These are phyloP conservation scores for Neurospora crassa DNA, from an alignment of 2,329 filamentous ascomycete genomes.

Conservation along the genomic window DNA sequence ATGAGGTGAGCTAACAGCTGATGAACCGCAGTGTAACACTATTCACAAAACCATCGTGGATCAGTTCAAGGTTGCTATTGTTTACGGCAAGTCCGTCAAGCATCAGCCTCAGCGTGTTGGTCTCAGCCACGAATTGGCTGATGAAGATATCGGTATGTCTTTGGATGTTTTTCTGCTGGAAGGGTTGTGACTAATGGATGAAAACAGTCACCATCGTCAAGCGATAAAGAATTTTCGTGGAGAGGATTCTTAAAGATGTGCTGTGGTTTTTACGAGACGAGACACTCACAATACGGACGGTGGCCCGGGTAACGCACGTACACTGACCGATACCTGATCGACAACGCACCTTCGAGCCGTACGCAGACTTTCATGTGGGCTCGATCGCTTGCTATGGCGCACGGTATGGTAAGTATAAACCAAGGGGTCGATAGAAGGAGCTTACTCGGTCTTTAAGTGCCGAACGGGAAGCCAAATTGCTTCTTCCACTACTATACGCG, in stretches of 20 bases:
- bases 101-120: conserved; percentile 97
- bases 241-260: neutral
- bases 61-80: conserved; percentile 89
- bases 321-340: neutral
- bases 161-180: neutral
- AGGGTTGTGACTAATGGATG: neutral
- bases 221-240: conserved; percentile 32
- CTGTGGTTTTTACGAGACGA: neutral
- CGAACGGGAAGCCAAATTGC: neutral
- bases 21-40: conserved; percentile 68
- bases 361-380: neutral
- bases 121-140: conserved; percentile 78
- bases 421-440: neutral
- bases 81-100: conserved; percentile 97
- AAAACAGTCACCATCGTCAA: conserved; percentile 56
- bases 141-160: conserved; percentile 88
- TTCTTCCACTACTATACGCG: neutral
- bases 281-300: neutral
- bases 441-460: neutral
- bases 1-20: conserved; percentile 24
- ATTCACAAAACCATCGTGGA: conserved; percentile 96
- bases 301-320: neutral
- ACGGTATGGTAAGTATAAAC: neutral
- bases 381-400: neutral
- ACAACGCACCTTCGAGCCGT: neutral